Evolutionary conservation across 768 basidiomycete genomes (phyloP), one percentile per base, ranked within the genome.

Genomic region (Xerocomus potaroensis): DNA sequence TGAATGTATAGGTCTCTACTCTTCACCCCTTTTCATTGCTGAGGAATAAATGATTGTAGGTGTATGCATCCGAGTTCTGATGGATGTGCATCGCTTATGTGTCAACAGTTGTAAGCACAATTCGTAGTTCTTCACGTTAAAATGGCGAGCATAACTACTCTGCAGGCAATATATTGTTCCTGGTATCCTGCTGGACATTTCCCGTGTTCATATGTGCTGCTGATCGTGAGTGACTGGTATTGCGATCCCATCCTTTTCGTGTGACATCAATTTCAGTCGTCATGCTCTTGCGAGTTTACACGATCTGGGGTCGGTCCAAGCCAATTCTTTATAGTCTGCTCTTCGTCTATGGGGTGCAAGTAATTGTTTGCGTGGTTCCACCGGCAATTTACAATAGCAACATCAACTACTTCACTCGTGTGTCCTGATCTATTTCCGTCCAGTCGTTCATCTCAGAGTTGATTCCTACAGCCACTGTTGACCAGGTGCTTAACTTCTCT

Each of bases 281-380:
- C 9, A 56, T 56, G 54, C 32, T 56, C 16, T 18, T 56, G 8
- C 39, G 53, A 0, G 53, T 55, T 1, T 55, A 55, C 39, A 37
- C 53, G 32, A 44, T 55, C 39, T 56, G 48, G 44, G 27, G 18
- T 14, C 47, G 22, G 14, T 57, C 47, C 12, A 57, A 26, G 27
- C 8, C 23, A 8, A 39, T 57, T 0, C 38, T 57, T 14, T 36
- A 3, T 7, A 2, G 35, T 32, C 45, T 57, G 2, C 18, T 49
- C 14, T 18, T 26, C 8, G 11, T 56, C 19, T 56, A 16, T 24
- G 12, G 35, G 6, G 18, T 35, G 22, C 36, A 45, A 14, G 5
- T 35, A 7, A 12, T 56, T 3, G 9, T 41, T 6, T 26, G 24
- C 12, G 16, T 49, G 1, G 22, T 49, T 22, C 11, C 43, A 15